phyloP scores from a whole-genome alignment of 2,329 filamentous ascomycete genomes.

The Scedosporium apiospermum region DNA sequence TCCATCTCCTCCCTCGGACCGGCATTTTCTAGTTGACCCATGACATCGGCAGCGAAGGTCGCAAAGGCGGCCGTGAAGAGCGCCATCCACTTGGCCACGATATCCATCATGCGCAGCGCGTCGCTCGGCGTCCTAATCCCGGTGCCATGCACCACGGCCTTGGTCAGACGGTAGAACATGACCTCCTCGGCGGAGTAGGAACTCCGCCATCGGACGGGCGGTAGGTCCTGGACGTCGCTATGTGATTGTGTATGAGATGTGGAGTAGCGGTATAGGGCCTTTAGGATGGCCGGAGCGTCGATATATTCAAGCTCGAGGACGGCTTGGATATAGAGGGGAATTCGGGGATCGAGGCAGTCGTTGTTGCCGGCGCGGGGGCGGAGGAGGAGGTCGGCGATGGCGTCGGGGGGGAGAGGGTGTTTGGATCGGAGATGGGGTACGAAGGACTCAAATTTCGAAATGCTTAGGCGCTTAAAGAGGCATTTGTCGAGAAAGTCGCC shows the following conservation, averaged over 20 bases:
- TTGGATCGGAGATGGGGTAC: conserved; percentile 38
- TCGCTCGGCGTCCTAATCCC: conserved; percentile 36
- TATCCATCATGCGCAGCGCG: conserved; percentile 38
- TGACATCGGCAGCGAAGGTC: conserved; percentile 37
- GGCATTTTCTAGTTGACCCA: conserved; percentile 32
- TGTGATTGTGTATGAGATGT: conserved; percentile 33
- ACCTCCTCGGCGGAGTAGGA: conserved; percentile 70
- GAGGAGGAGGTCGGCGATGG: conserved; percentile 50
- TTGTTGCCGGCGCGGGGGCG: conserved; percentile 38
- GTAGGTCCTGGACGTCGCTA: conserved; percentile 10
- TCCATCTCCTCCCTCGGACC: conserved; percentile 48
- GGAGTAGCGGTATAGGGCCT: conserved; percentile 47
- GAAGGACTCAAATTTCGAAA: conserved; percentile 42
- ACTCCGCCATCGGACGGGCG: conserved; percentile 37
- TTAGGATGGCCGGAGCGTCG: conserved; percentile 45
- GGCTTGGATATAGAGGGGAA: conserved; percentile 49
- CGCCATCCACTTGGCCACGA: conserved; percentile 49
- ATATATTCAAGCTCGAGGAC: conserved; percentile 42
- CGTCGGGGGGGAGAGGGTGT: conserved; percentile 39
- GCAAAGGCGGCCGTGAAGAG: conserved; percentile 43
- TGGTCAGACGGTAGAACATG: conserved; percentile 86
- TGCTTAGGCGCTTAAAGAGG: conserved; percentile 40
- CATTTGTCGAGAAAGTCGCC: conserved; percentile 39
- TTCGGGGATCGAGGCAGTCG: conserved; percentile 47
- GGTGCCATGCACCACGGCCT: conserved; percentile 58